Percentiles rank a stretch among this genome's conserved stretches.
Conservation (phyloP, 257 asterid genomes). For the Nicotiana paniculata region DNA sequence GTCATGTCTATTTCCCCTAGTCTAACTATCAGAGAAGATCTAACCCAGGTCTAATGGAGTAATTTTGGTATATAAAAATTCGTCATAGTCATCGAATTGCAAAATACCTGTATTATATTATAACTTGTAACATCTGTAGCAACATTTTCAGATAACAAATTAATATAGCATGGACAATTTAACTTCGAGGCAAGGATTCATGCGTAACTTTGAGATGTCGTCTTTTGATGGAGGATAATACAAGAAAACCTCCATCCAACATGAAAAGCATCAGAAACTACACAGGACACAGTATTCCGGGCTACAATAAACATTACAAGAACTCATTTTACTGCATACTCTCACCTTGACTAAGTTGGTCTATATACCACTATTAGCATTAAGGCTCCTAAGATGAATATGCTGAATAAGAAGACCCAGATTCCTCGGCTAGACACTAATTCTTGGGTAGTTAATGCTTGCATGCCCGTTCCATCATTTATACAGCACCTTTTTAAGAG, state of each 20-base stretch:
- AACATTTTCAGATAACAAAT: not conserved
- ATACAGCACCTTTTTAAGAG: not conserved
- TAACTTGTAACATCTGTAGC: not conserved
- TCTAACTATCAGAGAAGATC: conserved; percentile 1
- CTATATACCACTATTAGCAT: not conserved
- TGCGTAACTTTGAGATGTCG: not conserved
- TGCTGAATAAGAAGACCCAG: not conserved
- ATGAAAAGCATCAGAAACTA: not conserved
- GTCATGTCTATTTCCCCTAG: not conserved
- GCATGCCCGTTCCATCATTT: not conserved
- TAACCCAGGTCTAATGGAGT: not conserved
- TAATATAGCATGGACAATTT: not conserved
- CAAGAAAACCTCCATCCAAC: not conserved
- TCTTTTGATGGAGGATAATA: not conserved
- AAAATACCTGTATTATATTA: not conserved
- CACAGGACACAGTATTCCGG: not conserved
- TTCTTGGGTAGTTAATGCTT: not conserved
- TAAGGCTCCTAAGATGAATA: not conserved
- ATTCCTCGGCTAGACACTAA: not conserved
- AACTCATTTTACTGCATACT: not conserved
- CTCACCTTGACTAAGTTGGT: conserved; percentile 2
- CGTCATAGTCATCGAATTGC: not conserved
- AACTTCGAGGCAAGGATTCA: not conserved
- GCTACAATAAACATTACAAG: not conserved
- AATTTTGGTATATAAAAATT: not conserved